A percentile compares a stretch with the other conserved stretches of the same genome.
phyloP scores from a whole-genome alignment of 164 flowering plant species.

The Tetrastigma voinierianum region DNA sequence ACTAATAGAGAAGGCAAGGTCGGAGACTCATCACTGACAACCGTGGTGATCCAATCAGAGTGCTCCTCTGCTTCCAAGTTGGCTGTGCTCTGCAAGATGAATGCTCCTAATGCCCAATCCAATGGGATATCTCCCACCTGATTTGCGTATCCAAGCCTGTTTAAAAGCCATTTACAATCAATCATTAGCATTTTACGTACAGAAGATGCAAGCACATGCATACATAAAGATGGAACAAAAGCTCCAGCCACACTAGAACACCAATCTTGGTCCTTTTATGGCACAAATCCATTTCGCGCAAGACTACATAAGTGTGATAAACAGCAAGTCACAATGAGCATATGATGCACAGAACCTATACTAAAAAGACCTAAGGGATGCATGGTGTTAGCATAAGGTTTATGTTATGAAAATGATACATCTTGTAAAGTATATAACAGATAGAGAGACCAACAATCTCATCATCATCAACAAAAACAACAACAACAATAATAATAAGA shows the following conservation, averaged over 20 bases:
- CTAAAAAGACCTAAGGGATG: too few species aligned
- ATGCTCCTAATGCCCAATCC: constrained; percentile 98
- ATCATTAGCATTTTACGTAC: background rate
- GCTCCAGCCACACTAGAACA: background rate
- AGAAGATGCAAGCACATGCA: background rate
- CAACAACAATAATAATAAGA: too few species aligned
- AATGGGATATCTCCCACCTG: constrained; percentile 70
- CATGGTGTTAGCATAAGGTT: too few species aligned
- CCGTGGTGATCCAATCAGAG: constrained; percentile 30
- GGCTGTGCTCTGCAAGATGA: constrained; percentile 60
- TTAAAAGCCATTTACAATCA: constrained; percentile 6
- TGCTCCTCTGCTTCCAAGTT: constrained; percentile 18
- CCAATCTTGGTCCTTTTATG: too few species aligned
- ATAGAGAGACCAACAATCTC: too few species aligned
- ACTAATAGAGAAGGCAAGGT: constrained; percentile 38
- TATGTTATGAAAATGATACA: too few species aligned
- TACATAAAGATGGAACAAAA: background rate
- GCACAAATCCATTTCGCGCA: too few species aligned
- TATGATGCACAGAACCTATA: too few species aligned
- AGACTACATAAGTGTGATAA: too few species aligned
- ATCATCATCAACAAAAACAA: too few species aligned
- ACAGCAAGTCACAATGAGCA: too few species aligned
- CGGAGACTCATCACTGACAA: constrained; percentile 40
- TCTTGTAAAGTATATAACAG: too few species aligned
- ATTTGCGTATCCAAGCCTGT: constrained; percentile 73